Base-by-base conservation (phyloP, 2,329 filamentous ascomycete genomes). In the Fusarium nanum region DNA sequence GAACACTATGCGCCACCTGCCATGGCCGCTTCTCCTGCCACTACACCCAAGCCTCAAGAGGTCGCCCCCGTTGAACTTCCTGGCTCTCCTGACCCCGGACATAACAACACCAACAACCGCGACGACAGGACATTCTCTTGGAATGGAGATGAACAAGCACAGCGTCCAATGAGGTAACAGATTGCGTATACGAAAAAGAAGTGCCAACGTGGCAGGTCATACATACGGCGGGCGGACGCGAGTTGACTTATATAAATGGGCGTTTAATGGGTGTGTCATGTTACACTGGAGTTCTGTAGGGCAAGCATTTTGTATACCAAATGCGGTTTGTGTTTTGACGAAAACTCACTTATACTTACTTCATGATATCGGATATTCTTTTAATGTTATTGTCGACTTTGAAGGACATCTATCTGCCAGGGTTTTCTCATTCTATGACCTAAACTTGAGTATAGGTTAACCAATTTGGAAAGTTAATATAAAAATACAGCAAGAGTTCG, bases 21-120 rank as follows among this genome's bases (percentile, higher is more conserved):
- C n/a, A 55, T 64, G 16, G 53, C 62, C 20, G 64, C 71, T 28
- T 70, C 63, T 22, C 65, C 67, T 18, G 52, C 28, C 25, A 52
- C 49, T 42, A 62, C 68, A 7, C 72, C 73, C 8, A 75, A 69
- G 41, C 74, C 68, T 16, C 56, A 55, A 11, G 66, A 75, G 25
- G 12, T 50, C 14, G 56, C 73, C 5, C 74, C 73, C 0, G 78
- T 77, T 2, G 82, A 83, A 64, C 70, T 84, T 3, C 78, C 82
- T 6, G 67, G 75, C 2, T 78, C 75, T 10, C 52, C 62, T 2
- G 75, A 77, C 7, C 77, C 76, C 2, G 76, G 73, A 2, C 75
- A 77, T 46, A 70, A 64, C 42, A 63, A 55, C 42, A 63, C 20
- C 46, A 67, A 69, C 41, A 66, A 65, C 23, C 23, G 41, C 14